Conservation (phyloP, 768 basidiomycete species). For the Grammothele lineata region DNA sequence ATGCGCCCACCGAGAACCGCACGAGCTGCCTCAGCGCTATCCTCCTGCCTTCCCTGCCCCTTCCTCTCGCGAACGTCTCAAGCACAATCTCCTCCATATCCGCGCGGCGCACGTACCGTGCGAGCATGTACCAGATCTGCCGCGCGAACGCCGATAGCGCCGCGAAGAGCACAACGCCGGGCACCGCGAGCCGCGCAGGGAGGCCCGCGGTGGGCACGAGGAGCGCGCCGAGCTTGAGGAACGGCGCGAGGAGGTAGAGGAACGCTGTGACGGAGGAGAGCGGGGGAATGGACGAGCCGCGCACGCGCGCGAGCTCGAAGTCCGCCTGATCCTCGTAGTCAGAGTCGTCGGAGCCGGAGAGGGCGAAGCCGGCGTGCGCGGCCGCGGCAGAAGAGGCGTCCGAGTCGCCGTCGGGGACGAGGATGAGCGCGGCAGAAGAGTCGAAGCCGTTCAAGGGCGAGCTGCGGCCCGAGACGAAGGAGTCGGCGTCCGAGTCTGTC, state of each 20-base stretch:
- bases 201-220: constrained; percentile 45
- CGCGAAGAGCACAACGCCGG: constrained; percentile 50
- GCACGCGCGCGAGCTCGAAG: constrained; percentile 22
- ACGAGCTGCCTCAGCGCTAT: constrained; percentile 39
- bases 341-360: constrained; percentile 43
- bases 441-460: constrained; percentile 25
- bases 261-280: constrained; percentile 56
- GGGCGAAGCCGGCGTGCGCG: constrained; percentile 23
- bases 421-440: constrained; percentile 55
- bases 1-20: constrained; percentile 39
- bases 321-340: constrained; percentile 31
- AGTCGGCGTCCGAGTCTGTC: constrained; percentile 21
- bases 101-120: constrained; percentile 60
- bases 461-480: constrained; percentile 19
- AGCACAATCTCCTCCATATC: constrained; percentile 64
- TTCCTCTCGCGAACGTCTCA: constrained; percentile 52
- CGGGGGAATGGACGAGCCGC: constrained; percentile 42
- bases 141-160: constrained; percentile 54
- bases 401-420: constrained; percentile 51
- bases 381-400: constrained; percentile 21
- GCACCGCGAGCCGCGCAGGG: constrained; percentile 48
- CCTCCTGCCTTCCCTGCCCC: constrained; percentile 47
- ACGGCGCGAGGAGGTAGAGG: constrained; percentile 65
- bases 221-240: constrained; percentile 68
- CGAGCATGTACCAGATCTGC: constrained; percentile 77